These are phyloP conservation scores for Cytospora piceicola DNA, from an alignment of 2,329 filamentous ascomycete genomes.

Conservation along the genomic window DNA sequence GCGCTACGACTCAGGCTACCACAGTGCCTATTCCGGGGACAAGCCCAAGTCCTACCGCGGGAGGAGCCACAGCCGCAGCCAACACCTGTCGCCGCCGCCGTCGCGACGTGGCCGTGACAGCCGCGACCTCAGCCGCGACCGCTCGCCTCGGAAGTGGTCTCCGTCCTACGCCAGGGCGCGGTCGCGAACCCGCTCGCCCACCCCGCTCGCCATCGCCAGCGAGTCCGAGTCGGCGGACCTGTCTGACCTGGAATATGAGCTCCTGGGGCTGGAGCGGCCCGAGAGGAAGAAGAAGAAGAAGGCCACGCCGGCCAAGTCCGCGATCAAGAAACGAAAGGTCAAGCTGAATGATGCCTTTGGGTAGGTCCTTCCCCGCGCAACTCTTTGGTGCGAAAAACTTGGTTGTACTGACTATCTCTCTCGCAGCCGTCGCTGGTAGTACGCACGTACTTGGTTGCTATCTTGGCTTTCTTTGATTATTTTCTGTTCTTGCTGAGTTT, in stretches of 20 bases:
- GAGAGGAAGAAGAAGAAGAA: slow-evolving; percentile 24
- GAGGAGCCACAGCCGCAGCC: slow-evolving; percentile 11
- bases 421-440: slow-evolving; percentile 24
- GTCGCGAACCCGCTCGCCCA: slow-evolving; percentile 19
- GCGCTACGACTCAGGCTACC: slow-evolving; percentile 30
- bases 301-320: slow-evolving; percentile 9
- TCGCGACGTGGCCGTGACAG: slow-evolving; percentile 22
- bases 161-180: slow-evolving; percentile 15
- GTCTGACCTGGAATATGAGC: slow-evolving; percentile 31
- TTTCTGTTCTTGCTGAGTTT: not conserved
- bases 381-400: not conserved
- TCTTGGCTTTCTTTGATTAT: not conserved
- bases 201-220: slow-evolving; percentile 11
- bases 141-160: slow-evolving; percentile 16
- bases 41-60: slow-evolving; percentile 18
- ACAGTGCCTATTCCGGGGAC: slow-evolving; percentile 23
- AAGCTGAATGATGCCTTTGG: slow-evolving; percentile 30
- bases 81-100: slow-evolving; percentile 23
- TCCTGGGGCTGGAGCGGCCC: slow-evolving; percentile 27
- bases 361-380: not conserved
- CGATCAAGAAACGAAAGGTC: slow-evolving; percentile 18
- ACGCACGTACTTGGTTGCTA: not conserved
- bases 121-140: slow-evolving; percentile 9
- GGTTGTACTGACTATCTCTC: not conserved
- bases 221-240: slow-evolving; percentile 28